Evolutionary conservation across 2,329 filamentous ascomycete genomes (phyloP).

Genomic region (Alternaria arbusti): DNA sequence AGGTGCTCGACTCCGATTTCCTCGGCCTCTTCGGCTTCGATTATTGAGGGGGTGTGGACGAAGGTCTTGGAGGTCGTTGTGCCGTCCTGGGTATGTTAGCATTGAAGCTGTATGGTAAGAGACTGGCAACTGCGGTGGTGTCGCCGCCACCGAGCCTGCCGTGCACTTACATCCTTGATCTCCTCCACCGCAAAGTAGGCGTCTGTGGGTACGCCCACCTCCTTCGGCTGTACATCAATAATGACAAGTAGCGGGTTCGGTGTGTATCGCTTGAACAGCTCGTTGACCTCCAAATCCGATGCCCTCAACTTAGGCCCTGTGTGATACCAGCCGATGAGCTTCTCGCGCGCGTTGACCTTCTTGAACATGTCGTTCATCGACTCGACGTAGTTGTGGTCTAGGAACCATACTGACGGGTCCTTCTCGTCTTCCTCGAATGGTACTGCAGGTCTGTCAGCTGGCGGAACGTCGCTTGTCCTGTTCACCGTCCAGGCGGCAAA

Average conservation of each 20-base stretch:
- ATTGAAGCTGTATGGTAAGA: background rate
- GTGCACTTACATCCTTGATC: slow-evolving; percentile 87
- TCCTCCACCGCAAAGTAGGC: slow-evolving; percentile 99
- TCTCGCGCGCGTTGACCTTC: slow-evolving; percentile 98
- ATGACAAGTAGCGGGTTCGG: slow-evolving; percentile 96
- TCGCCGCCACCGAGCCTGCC: background rate
- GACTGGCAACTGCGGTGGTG: background rate
- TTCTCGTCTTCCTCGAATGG: slow-evolving; percentile 99
- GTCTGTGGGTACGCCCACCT: slow-evolving; percentile 96
- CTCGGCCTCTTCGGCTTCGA: slow-evolving; percentile 98
- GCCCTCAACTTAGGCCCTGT: slow-evolving; percentile 95
- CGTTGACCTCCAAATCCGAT: slow-evolving; percentile 98
- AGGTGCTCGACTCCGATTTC: slow-evolving; percentile 99
- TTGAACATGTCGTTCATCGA: slow-evolving; percentile 99
- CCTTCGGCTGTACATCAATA: slow-evolving; percentile 97
- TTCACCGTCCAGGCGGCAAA: slow-evolving; percentile 19
- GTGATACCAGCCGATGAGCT: slow-evolving; percentile 99
- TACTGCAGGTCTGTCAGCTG: slow-evolving; percentile 62
- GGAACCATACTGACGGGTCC: slow-evolving; percentile 97
- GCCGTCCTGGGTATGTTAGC: slow-evolving; percentile 71
- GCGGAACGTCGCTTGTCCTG: slow-evolving; percentile 3
- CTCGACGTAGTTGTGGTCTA: slow-evolving; percentile 99
- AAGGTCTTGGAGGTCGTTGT: slow-evolving; percentile 97
- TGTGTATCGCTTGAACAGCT: slow-evolving; percentile 99
- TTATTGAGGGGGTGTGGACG: slow-evolving; percentile 96